phyloP scores from a whole-genome alignment of 2,329 filamentous ascomycete genomes.

The Penicillium sp. region DNA sequence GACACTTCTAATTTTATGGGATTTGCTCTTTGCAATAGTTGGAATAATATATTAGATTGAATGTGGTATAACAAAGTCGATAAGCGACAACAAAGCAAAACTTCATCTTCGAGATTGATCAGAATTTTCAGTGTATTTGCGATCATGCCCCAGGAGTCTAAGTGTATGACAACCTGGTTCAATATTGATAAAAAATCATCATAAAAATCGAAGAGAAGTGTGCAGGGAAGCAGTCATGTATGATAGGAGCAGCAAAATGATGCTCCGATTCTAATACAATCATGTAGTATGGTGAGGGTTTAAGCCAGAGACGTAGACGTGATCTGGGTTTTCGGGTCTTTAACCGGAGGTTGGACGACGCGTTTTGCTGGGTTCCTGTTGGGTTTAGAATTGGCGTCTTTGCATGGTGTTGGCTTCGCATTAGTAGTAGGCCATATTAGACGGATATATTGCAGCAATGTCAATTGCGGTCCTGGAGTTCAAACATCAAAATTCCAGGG shows the following conservation, averaged over 20 bases:
- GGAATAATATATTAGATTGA: not conserved
- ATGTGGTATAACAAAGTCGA: not conserved
- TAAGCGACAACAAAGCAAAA: not conserved
- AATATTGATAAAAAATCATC: slow-evolving; percentile 36
- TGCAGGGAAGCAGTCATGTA: not conserved
- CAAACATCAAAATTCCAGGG: slow-evolving; percentile 7
- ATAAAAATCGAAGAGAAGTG: slow-evolving; percentile 26
- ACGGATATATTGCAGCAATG: not conserved
- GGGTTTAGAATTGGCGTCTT: not conserved
- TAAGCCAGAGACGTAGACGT: not conserved
- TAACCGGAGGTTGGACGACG: not conserved
- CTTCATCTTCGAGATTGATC: slow-evolving; percentile 28
- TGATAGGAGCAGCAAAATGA: not conserved
- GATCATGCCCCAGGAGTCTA: slow-evolving; percentile 34
- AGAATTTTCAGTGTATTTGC: slow-evolving; percentile 45
- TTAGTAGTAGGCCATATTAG: no score
- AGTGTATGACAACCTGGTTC: slow-evolving; percentile 31
- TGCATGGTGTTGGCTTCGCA: not conserved
- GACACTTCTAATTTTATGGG: not conserved
- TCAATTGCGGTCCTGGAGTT: not conserved
- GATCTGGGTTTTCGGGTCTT: not conserved
- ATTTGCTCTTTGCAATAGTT: not conserved
- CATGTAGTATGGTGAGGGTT: not conserved
- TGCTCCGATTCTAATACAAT: not conserved
- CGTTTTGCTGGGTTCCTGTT: not conserved